Conservation (phyloP, 2,329 filamentous ascomycete species). For the Colletotrichum lindemuthianum region DNA sequence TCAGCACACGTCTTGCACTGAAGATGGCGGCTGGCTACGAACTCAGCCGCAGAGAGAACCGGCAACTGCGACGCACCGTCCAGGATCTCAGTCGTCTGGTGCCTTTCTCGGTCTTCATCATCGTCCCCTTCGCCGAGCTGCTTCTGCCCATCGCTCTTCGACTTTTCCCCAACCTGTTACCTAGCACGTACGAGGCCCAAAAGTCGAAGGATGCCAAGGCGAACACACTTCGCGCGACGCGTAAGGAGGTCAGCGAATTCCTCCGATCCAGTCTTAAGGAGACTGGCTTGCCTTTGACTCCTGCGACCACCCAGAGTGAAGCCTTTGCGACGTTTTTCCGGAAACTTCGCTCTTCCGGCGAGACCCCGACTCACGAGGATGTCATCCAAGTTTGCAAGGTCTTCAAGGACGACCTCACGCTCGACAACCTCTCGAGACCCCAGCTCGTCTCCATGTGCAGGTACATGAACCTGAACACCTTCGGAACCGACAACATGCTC, state of each 20-base stretch:
- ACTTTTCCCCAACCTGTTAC: constrained; percentile 96
- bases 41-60: constrained; percentile 89
- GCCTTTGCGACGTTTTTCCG: constrained; percentile 98
- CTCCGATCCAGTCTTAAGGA: constrained; percentile 89
- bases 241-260: constrained; percentile 94
- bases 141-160: constrained; percentile 91
- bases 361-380: constrained; percentile 86
- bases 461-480: constrained; percentile 97
- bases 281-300: constrained; percentile 89
- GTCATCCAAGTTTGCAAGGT: constrained; percentile 99
- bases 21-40: constrained; percentile 99
- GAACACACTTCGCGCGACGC: constrained; percentile 79
- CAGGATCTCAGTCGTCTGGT: constrained; percentile 93
- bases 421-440: constrained; percentile 95
- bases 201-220: constrained; percentile 92
- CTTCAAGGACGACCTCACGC: constrained; percentile 96
- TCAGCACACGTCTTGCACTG: constrained; percentile 88
- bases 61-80: constrained; percentile 92
- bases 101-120: constrained; percentile 96
- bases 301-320: constrained; percentile 85
- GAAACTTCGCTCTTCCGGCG: constrained; percentile 91
- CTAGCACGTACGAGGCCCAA: constrained; percentile 95
- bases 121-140: constrained; percentile 95
- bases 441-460: constrained; percentile 98
- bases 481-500: constrained; percentile 97